Evolutionary conservation across 176 grass and related monocot species (phyloP), one percentile per base, ranked within the genome.

Genomic region (Carex scoparia): DNA sequence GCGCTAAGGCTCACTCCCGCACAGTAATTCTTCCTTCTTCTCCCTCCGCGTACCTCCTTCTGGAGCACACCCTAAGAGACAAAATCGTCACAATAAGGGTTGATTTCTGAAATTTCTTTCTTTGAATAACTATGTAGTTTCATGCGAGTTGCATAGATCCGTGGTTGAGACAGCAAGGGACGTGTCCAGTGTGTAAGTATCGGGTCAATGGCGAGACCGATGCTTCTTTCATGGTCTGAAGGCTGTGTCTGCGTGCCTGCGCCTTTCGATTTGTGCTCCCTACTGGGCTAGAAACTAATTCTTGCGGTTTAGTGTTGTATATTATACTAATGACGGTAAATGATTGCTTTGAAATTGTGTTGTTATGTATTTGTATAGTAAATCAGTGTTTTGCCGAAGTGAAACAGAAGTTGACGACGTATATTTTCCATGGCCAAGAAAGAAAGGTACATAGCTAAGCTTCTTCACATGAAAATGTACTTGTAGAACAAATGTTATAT

Each of bases 181-280:
- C 93, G 85, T 98, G 96, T 83, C 96, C 96, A 28, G 84, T 98
- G 60, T 98, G 96, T 90, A 98, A 98, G 86, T 91, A 95, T 62
- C 86, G 86, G 48, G 96, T 90, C 74, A 76, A 84, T 51, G 73
- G 81, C 13, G 92, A 91, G 75, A 64, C 42, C 7, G 92, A 93
- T 80, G 91, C 88, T 33, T 93, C 89, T 64, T 83, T 89, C 69
- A 98, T 91, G 92, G 89, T 98, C 61, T 94, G 88, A 85, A 44
- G 68, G 37, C 10, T 5, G 67, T 37, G 40, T 4, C 35, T 70
- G 35, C 13, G 2, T 37, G 40, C 4, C 35, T 70, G 35, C 13
- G 2, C 63, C 19, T 32, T 65, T 32, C 10, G 16, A 10, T 37
- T 40, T 62, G 7, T 62, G 16, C 67, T 10, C 67, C 67, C 67